phyloP scores from a whole-genome alignment of 192 early-diverging fungal species.

The Endogone sp. region DNA sequence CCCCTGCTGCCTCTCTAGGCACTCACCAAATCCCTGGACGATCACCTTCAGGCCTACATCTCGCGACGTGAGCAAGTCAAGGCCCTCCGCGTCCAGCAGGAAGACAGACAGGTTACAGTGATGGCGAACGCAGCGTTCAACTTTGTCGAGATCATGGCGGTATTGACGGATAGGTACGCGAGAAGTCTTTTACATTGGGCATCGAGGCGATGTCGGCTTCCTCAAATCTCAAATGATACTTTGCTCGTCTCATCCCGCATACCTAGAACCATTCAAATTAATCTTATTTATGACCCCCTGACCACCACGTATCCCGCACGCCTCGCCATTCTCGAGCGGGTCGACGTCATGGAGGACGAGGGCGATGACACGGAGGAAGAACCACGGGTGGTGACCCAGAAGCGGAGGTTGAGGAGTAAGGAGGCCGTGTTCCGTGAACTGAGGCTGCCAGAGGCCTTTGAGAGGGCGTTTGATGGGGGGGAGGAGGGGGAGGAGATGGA shows the following conservation, averaged over 20 bases:
- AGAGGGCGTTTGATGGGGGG: not conserved
- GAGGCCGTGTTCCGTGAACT: not conserved
- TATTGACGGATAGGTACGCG: not conserved
- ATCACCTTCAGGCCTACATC: not conserved
- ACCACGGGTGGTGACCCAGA: not conserved
- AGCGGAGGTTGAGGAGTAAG: not conserved
- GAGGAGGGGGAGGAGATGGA: not conserved
- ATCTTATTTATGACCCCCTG: not conserved
- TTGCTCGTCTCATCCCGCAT: not conserved
- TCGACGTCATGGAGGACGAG: not conserved
- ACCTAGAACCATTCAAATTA: not conserved
- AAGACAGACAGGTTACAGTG: not conserved
- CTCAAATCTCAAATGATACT: too few species aligned
- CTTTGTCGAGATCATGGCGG: not conserved
- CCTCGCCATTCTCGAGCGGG: not conserved
- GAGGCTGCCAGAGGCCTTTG: not conserved
- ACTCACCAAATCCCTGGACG: not conserved
- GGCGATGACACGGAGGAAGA: not conserved
- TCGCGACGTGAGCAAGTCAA: not conserved
- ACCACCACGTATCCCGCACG: not conserved
- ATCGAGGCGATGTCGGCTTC: too few species aligned
- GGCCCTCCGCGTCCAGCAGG: not conserved
- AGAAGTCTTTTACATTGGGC: too few species aligned
- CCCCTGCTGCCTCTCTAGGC: not conserved
- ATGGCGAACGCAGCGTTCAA: not conserved